Base-by-base conservation (phyloP, 306 rosid species). In the Abrus pulchellus region DNA sequence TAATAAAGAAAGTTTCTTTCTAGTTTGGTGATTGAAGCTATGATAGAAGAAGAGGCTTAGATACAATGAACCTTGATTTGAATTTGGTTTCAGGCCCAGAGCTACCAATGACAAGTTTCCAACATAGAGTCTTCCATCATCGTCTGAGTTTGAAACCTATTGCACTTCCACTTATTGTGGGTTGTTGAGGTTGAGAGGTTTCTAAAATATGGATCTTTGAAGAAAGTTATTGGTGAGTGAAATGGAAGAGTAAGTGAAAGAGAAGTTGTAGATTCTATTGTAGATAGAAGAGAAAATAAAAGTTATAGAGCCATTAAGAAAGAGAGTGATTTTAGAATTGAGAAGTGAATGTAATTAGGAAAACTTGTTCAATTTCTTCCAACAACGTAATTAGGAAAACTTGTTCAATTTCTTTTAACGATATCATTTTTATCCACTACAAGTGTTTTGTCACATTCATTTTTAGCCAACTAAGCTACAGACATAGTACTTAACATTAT, bases 71-170 rank as follows among this genome's bases (percentile, higher is more conserved):
- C 20, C 20, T 20, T 20, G 20, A 20, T 20, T 20, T 20, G 20
- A 20, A 20, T 20, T 20, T 20, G 20, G 20, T 20, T 20, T 20
- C 20, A 20, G 20, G 20, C 20, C 20, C 20, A 20, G 20, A 20
- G 20, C 20, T 20, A 20, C 20, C 20, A 86, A 95, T 1, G 98
- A 93, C 87, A 95, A 88, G 70, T 92, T 95, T 65, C 99, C 99
- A 20, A 93, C 90, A 59, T 91, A 95, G 43, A 95, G 91, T 87
- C 93, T 93, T 83, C 96, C 96, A 12, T 81, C 91, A 32, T 89
- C 94, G 36, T 71, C 75, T 8, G 92, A 76, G 38, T 78, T 79
- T 9, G 89, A 54, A 28, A 50, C 76, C 45, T 83, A 84, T 11
- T 38, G 83, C 83, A 79, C 87, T 55, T 80, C 88, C 70, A 74